Conservation (phyloP, 805 yeast species). For the Millerozyma acaciae region DNA sequence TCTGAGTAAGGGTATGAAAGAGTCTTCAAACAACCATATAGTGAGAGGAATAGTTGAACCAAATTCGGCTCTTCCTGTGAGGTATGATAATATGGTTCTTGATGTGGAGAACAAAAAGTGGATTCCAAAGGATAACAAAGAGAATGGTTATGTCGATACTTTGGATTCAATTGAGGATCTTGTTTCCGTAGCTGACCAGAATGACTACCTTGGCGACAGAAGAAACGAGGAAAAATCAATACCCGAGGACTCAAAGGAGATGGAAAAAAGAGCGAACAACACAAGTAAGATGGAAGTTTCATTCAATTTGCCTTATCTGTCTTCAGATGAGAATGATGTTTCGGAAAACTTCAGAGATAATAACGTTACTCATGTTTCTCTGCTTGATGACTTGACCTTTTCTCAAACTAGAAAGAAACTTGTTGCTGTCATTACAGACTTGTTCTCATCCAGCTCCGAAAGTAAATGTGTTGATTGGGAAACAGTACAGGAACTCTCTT, state of each 20-base stretch:
- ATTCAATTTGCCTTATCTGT: conserved; percentile 32
- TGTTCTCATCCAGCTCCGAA: conserved; percentile 28
- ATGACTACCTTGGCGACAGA: too few species aligned
- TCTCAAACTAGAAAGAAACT: conserved; percentile 42
- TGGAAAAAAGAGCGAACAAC: conserved; percentile 8
- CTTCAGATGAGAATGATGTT: conserved; percentile 8
- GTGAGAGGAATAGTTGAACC: conserved; percentile 34
- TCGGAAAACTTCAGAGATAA: conserved; percentile 5
- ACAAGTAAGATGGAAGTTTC: conserved; percentile 34
- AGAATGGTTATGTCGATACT: conserved; percentile 18
- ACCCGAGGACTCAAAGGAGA: not conserved
- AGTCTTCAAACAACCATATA: conserved; percentile 6
- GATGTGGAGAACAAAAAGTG: conserved; percentile 29
- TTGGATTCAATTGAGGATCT: conserved; percentile 40
- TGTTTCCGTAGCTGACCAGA: too few species aligned
- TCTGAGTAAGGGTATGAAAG: conserved; percentile 3
- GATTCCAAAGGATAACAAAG: conserved; percentile 19
- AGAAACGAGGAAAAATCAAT: conserved; percentile 1
- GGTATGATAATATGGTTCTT: conserved; percentile 33
- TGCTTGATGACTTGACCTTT: conserved; percentile 43
- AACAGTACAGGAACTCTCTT: conserved; percentile 30
- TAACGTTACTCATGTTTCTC: conserved; percentile 42
- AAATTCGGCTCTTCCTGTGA: conserved; percentile 26
- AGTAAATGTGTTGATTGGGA: conserved; percentile 42
- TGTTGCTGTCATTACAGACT: conserved; percentile 44